Evolutionary conservation across 352 stramenopile genomes (phyloP).

Genomic region (Pythium aristosporum): DNA sequence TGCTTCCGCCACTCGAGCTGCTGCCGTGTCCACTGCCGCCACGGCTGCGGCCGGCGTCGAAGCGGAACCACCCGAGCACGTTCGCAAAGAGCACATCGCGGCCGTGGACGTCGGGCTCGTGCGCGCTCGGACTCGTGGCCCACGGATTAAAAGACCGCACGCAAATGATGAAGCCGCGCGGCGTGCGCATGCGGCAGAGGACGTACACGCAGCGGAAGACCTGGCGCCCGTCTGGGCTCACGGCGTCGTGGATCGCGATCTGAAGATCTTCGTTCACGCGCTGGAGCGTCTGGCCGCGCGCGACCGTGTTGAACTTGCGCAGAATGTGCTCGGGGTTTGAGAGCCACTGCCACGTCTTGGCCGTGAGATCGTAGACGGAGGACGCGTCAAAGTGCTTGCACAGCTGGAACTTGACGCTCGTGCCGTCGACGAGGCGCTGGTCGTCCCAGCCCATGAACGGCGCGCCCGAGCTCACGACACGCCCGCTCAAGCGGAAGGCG

Average conservation of each 20-base stretch:
- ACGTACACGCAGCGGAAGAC: conserved; percentile 67
- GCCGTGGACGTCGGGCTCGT: conserved; percentile 16
- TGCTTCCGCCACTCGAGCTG: conserved; percentile 15
- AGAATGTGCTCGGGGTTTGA: conserved; percentile 55
- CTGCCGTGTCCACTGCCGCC: conserved; percentile 4
- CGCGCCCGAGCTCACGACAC: conserved; percentile 40
- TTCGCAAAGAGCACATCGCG: conserved; percentile 25
- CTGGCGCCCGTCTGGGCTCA: conserved; percentile 39
- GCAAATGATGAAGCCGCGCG: conserved; percentile 67
- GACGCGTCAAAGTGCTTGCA: conserved; percentile 54
- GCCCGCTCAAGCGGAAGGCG: conserved; percentile 51
- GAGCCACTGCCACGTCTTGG: conserved; percentile 65
- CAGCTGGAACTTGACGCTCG: conserved; percentile 67
- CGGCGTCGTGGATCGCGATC: conserved; percentile 57
- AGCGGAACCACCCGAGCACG: conserved; percentile 31
- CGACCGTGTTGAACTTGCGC: conserved; percentile 53
- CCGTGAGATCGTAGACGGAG: conserved; percentile 44
- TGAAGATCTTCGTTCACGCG: conserved; percentile 72
- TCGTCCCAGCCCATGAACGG: conserved; percentile 73
- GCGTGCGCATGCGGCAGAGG: conserved; percentile 67
- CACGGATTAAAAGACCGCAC: conserved; percentile 52
- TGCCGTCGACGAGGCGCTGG: conserved; percentile 50
- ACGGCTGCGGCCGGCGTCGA: conserved; percentile 12
- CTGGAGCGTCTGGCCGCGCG: conserved; percentile 49
- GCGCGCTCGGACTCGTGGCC: conserved; percentile 13